phyloP scores from a whole-genome alignment of 371 early-diverging fungal species.

The Mucor circinelloides region DNA sequence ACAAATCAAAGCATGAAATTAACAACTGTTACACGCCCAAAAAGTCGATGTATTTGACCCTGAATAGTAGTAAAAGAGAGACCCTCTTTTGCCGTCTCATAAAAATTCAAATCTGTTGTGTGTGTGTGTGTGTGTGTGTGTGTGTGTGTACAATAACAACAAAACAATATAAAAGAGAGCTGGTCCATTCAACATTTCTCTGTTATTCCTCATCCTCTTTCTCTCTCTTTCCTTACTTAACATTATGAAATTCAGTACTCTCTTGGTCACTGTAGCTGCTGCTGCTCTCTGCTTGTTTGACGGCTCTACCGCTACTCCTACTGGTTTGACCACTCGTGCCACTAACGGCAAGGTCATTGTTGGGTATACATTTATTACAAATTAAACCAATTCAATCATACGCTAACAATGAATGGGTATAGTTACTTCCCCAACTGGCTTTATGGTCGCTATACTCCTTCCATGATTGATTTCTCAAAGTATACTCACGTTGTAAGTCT shows the following conservation, averaged over 20 bases:
- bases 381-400: background rate
- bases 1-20: background rate
- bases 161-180: background rate
- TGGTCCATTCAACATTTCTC: background rate
- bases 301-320: constrained; percentile 11
- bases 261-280: constrained; percentile 10
- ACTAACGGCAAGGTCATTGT: constrained; percentile 24
- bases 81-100: background rate
- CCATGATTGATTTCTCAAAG: constrained; percentile 50
- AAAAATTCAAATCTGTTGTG: background rate
- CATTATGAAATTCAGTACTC: constrained; percentile 16
- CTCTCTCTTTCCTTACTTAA: background rate
- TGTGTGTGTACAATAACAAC: background rate
- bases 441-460: constrained; percentile 22
- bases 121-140: background rate
- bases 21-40: background rate
- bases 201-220: background rate
- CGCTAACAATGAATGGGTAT: background rate
- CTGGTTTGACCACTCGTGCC: constrained; percentile 13
- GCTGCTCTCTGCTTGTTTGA: constrained; percentile 17
- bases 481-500: constrained; percentile 50
- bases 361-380: constrained; percentile 11
- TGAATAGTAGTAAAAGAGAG: background rate
- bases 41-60: background rate
- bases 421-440: constrained; percentile 48